Evolutionary conservation across 2,329 filamentous ascomycete genomes (phyloP).

Genomic region (Colletotrichum chrysophilum): DNA sequence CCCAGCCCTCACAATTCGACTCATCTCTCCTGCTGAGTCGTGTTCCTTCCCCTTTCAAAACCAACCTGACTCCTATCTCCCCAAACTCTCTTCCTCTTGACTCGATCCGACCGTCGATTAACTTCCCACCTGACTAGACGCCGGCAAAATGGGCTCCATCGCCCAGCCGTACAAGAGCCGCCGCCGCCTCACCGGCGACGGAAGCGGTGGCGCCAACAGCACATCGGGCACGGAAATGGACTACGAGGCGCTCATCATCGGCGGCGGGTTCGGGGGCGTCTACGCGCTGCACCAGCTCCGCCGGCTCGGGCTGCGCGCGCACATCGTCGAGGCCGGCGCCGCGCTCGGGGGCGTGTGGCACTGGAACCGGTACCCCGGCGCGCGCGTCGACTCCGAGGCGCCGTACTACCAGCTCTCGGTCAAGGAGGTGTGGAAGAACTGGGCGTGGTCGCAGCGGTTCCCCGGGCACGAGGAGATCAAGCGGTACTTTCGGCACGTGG

Average conservation of each 20-base stretch:
- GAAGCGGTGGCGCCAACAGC: neutral
- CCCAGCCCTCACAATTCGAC: neutral
- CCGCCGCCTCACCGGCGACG: neutral
- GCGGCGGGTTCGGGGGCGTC: conserved; percentile 30
- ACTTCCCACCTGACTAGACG: neutral
- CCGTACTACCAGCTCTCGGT: conserved; percentile 40
- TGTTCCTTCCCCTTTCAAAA: neutral
- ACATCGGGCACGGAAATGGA: neutral
- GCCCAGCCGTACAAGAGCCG: neutral
- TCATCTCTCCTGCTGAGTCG: neutral
- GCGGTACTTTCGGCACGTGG: conserved; percentile 52
- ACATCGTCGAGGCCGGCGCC: conserved; percentile 40
- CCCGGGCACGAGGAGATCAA: conserved; percentile 44
- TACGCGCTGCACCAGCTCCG: conserved; percentile 39
- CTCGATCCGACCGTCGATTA: neutral
- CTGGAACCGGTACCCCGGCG: conserved; percentile 49
- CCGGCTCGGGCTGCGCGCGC: conserved; percentile 37
- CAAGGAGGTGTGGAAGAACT: conserved; percentile 46
- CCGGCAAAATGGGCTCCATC: neutral
- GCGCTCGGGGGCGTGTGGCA: conserved; percentile 49
- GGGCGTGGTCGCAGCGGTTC: conserved; percentile 47
- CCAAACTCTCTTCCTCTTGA: neutral
- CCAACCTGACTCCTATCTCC: neutral
- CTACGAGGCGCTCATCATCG: conserved; percentile 27
- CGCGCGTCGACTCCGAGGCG: conserved; percentile 41